Evolutionary conservation across 345 rosid genomes (phyloP).

Genomic region (Boechera retrofracta): DNA sequence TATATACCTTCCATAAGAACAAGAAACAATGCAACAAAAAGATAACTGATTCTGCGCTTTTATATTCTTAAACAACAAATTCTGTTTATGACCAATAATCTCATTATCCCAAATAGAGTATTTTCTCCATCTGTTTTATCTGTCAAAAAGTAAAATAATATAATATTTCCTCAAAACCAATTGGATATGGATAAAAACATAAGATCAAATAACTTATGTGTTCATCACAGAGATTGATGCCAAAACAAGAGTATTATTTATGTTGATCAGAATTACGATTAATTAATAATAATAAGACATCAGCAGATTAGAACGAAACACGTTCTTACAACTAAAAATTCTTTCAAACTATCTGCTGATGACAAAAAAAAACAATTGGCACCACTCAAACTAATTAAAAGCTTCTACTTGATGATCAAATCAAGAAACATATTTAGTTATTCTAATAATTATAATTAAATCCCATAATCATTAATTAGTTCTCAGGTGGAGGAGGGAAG

Average conservation of each 20-base stretch:
- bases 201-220: not conserved
- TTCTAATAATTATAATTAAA: conserved; percentile 8
- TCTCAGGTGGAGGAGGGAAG: conserved; percentile 57
- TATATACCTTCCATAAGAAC: not conserved
- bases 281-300: not conserved
- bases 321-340: conserved; percentile 10
- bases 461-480: conserved; percentile 5
- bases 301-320: conserved; percentile 27
- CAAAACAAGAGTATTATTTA: conserved; percentile 14
- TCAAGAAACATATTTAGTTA: not conserved
- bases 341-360: conserved; percentile 25
- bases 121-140: not conserved
- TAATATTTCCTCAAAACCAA: not conserved
- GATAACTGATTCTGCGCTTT: not conserved
- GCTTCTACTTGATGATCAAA: conserved; percentile 12
- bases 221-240: conserved; percentile 7
- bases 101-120: not conserved
- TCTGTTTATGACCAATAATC: conserved; percentile 26
- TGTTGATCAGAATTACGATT: conserved; percentile 18
- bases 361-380: conserved; percentile 14
- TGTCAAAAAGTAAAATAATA: not conserved
- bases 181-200: not conserved
- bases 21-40: not conserved
- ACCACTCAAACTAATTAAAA: conserved; percentile 16
- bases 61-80: conserved; percentile 10